Conservation (phyloP, 2,329 filamentous ascomycete genomes). For the Magnaporthiopsis rhizophila region DNA sequence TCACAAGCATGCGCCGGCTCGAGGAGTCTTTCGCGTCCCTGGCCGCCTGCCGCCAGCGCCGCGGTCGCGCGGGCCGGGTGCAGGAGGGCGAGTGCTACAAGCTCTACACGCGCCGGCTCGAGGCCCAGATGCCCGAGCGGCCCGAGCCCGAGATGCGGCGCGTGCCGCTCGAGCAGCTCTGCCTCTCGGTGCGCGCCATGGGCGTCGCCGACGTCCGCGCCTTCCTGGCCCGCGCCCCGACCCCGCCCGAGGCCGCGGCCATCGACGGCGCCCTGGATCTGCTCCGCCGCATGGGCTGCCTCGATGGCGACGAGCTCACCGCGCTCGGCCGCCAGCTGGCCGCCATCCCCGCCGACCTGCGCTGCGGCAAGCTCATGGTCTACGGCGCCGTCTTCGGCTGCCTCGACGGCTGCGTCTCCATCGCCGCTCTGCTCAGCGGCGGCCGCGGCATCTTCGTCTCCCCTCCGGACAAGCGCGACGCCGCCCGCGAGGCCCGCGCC, state of each 20-base stretch:
- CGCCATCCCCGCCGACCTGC: slow-evolving; percentile 87
- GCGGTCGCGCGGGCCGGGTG: slow-evolving; percentile 89
- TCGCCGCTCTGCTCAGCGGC: slow-evolving; percentile 85
- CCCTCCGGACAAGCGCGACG: slow-evolving; percentile 73
- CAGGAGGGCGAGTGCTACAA: slow-evolving; percentile 91
- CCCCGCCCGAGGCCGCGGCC: slow-evolving; percentile 76
- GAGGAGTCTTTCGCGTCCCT: slow-evolving; percentile 93
- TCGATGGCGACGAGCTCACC: slow-evolving; percentile 80
- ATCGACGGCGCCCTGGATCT: slow-evolving; percentile 78
- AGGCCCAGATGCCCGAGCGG: slow-evolving; percentile 77
- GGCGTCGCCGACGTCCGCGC: slow-evolving; percentile 71
- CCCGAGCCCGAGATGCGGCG: slow-evolving; percentile 91
- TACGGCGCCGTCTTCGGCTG: slow-evolving; percentile 93
- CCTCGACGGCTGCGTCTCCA: slow-evolving; percentile 77
- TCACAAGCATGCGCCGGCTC: slow-evolving; percentile 88
- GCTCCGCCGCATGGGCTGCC: slow-evolving; percentile 76
- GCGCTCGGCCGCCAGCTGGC: slow-evolving; percentile 89
- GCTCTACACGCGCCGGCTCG: slow-evolving; percentile 80
- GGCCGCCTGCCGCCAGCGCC: slow-evolving; percentile 88
- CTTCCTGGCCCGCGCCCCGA: slow-evolving; percentile 81
- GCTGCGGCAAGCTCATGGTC: slow-evolving; percentile 90
- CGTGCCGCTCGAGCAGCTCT: slow-evolving; percentile 89
- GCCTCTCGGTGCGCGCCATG: slow-evolving; percentile 91
- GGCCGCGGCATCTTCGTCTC: slow-evolving; percentile 68
- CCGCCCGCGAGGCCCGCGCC: slow-evolving; percentile 67